phyloP scores from a whole-genome alignment of 176 grass and related monocot genomes.

The Ananas comosus region DNA sequence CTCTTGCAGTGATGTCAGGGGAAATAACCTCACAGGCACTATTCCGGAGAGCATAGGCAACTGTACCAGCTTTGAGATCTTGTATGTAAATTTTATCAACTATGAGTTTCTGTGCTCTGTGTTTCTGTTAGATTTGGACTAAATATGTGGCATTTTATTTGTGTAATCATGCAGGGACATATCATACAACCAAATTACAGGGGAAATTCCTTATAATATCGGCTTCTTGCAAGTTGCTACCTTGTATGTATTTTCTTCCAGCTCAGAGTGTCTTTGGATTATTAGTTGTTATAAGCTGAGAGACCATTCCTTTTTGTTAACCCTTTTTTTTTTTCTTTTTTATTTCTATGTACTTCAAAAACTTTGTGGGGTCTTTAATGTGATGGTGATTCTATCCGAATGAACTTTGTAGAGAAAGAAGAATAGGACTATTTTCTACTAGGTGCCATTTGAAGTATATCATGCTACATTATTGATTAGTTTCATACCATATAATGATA shows the following conservation, averaged over 20 bases:
- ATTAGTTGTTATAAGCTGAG: no score
- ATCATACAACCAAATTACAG: conserved; percentile 94
- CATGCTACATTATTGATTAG: no score
- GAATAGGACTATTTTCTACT: no score
- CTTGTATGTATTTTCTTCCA: conserved; percentile 37
- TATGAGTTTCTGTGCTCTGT: not conserved
- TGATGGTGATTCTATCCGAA: no score
- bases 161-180: conserved; percentile 59
- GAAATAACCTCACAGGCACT: conserved; percentile 92
- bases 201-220: conserved; percentile 98
- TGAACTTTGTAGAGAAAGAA: no score
- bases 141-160: conserved; percentile 3
- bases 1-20: conserved; percentile 76
- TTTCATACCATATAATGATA: no score
- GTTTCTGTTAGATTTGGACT: conserved; percentile 5
- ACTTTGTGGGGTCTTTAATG: no score
- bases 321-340: no score
- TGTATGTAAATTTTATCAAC: conserved; percentile 43
- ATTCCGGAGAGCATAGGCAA: conserved; percentile 93
- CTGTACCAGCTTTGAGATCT: conserved; percentile 94
- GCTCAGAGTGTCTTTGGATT: not conserved
- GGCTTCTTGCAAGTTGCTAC: conserved; percentile 99
- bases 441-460: not conserved
- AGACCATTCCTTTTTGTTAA: no score
- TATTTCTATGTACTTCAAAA: no score